Conservation (phyloP, 805 yeast species). For the Candida hispaniensis region DNA sequence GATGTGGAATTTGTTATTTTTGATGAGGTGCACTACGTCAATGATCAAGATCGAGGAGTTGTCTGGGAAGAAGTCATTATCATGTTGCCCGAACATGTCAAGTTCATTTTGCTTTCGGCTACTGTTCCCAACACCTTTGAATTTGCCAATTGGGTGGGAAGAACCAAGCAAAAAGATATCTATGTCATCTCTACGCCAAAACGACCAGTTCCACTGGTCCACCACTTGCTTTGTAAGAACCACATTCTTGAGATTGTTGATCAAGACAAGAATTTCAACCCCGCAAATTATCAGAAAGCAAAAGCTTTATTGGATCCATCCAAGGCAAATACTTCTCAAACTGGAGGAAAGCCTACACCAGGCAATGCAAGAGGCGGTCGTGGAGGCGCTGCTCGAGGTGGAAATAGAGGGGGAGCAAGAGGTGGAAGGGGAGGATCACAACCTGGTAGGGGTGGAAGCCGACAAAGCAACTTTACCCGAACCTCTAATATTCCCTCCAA, state of each 20-base stretch:
- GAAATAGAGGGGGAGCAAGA: constrained; percentile 35
- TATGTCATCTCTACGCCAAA: constrained; percentile 94
- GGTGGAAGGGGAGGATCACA: constrained; percentile 21
- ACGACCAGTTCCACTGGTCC: constrained; percentile 92
- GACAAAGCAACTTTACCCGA: background rate
- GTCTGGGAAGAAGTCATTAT: constrained; percentile 99
- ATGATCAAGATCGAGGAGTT: constrained; percentile 94
- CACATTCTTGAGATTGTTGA: constrained; percentile 63
- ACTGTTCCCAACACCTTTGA: constrained; percentile 98
- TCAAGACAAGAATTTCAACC: constrained; percentile 58
- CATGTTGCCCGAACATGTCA: constrained; percentile 94
- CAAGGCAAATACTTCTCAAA: too few species aligned
- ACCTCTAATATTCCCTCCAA: constrained; percentile 29
- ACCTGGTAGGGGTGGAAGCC: too few species aligned
- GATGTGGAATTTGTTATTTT: constrained; percentile 96
- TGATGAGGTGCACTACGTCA: constrained; percentile 96
- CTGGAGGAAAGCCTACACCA: too few species aligned
- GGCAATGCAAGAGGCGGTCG: constrained; percentile 25
- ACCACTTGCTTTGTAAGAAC: constrained; percentile 73
- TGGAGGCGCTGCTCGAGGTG: constrained; percentile 29
- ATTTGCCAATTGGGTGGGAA: constrained; percentile 97
- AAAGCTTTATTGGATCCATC: constrained; percentile 35
- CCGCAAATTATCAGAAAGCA: constrained; percentile 42
- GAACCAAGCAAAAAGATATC: constrained; percentile 91
- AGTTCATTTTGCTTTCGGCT: constrained; percentile 82